A percentile compares a stretch with the other conserved stretches of the same genome.
Conservation (phyloP, 2,329 filamentous ascomycete genomes). For the Cladophialophora bantiana region DNA sequence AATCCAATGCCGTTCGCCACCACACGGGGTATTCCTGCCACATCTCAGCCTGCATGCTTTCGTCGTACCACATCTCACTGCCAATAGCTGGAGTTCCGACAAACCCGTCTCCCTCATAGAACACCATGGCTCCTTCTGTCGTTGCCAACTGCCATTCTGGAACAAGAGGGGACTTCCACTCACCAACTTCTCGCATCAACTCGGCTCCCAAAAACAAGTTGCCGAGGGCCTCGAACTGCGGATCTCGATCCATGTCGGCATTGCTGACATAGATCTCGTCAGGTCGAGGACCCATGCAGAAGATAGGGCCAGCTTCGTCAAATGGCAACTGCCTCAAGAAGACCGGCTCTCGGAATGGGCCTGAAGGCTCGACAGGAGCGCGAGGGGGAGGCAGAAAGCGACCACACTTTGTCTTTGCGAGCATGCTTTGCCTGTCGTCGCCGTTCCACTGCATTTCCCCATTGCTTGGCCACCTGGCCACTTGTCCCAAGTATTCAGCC, state of each 20-base stretch:
- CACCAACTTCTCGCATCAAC: conserved; percentile 31
- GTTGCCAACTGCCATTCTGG: conserved; percentile 27
- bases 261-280: conserved; percentile 30
- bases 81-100: conserved; percentile 7
- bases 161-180: conserved; percentile 16
- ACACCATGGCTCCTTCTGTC: conserved; percentile 3
- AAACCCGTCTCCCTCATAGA: conserved; percentile 4
- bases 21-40: conserved; percentile 24
- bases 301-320: conserved; percentile 32
- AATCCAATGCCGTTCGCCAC: conserved; percentile 9
- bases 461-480: conserved; percentile 28
- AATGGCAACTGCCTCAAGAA: conserved; percentile 22
- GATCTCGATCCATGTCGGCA: conserved; percentile 28
- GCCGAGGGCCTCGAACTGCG: conserved; percentile 27
- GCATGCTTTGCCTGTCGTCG: conserved; percentile 28
- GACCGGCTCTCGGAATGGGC: conserved; percentile 26
- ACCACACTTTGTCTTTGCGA: conserved; percentile 28
- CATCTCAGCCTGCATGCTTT: background rate
- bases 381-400: conserved; percentile 33
- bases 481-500: conserved; percentile 19
- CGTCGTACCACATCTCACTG: conserved; percentile 14
- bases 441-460: conserved; percentile 33
- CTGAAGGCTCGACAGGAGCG: conserved; percentile 7
- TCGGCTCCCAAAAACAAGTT: conserved; percentile 24
- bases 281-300: conserved; percentile 25